Evolutionary conservation across 257 asterid genomes (phyloP).

Genomic region (Fraxinus anomala): DNA sequence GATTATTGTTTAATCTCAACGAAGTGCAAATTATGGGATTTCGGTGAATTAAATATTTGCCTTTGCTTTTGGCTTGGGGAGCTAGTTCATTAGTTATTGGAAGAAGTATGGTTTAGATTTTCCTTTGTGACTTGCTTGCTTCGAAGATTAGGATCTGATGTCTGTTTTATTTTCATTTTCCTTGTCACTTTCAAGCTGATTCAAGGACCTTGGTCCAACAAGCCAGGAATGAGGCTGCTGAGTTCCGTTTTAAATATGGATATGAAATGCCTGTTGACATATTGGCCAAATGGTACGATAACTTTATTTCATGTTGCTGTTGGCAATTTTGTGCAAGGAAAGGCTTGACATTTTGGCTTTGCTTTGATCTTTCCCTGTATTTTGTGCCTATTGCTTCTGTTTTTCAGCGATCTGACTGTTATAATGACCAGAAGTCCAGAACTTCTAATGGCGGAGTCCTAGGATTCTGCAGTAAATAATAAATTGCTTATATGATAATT

Average conservation of each 20-base stretch:
- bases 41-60: neutral
- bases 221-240: constrained; percentile 99
- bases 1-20: neutral
- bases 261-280: constrained; percentile 94
- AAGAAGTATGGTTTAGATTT: constrained; percentile 7
- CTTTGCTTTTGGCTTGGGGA: neutral
- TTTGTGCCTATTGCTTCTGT: neutral
- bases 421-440: neutral
- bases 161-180: constrained; percentile 4
- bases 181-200: constrained; percentile 59
- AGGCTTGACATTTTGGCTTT: neutral
- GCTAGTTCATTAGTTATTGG: neutral
- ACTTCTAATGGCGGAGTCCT: neutral
- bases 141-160: constrained; percentile 11
- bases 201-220: constrained; percentile 97
- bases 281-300: constrained; percentile 80
- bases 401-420: neutral
- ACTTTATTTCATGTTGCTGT: neutral
- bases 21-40: neutral
- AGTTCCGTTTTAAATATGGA: constrained; percentile 84
- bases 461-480: constrained; percentile 7
- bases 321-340: neutral
- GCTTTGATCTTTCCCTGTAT: constrained; percentile 4
- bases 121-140: constrained; percentile 13
- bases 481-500: neutral